Percentiles rank a stretch among this genome's conserved stretches.
Evolutionary conservation across 352 stramenopile genomes (phyloP).

Genomic region (Pythium folliculosum): DNA sequence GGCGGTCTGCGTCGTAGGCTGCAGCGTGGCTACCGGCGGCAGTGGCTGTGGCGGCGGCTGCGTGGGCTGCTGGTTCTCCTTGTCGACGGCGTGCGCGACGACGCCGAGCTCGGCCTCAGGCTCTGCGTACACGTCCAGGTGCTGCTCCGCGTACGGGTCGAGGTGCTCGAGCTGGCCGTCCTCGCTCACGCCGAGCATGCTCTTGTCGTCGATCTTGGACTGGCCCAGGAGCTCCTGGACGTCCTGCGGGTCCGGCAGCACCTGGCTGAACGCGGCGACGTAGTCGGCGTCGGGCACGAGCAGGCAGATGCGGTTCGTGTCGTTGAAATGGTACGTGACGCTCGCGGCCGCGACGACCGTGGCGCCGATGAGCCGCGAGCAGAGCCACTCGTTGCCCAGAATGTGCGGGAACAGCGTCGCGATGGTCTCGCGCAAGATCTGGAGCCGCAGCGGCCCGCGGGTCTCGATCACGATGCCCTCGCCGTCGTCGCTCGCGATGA

Average conservation of each 20-base stretch:
- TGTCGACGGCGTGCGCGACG: neutral
- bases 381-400: slow-evolving; percentile 38
- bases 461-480: slow-evolving; percentile 39
- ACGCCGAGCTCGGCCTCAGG: neutral
- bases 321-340: slow-evolving; percentile 43
- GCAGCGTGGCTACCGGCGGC: neutral
- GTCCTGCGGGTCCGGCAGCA: slow-evolving; percentile 37
- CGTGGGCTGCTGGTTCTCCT: neutral
- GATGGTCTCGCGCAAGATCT: slow-evolving; percentile 48
- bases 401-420: slow-evolving; percentile 44
- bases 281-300: slow-evolving; percentile 42
- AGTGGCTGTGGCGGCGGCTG: neutral
- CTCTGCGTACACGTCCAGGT: slow-evolving; percentile 7
- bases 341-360: slow-evolving; percentile 26
- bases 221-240: slow-evolving; percentile 36
- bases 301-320: slow-evolving; percentile 26
- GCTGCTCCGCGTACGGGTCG: slow-evolving; percentile 6
- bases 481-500: slow-evolving; percentile 34
- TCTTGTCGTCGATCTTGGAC: slow-evolving; percentile 35
- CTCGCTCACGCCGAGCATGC: slow-evolving; percentile 25
- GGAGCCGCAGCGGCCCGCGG: slow-evolving; percentile 32
- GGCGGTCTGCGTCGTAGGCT: too few relatives aligned
- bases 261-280: slow-evolving; percentile 31
- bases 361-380: slow-evolving; percentile 39
- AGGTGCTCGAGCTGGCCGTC: slow-evolving; percentile 8